Conservation (phyloP, 2,329 filamentous ascomycete genomes). For the Gyromitra esculenta region DNA sequence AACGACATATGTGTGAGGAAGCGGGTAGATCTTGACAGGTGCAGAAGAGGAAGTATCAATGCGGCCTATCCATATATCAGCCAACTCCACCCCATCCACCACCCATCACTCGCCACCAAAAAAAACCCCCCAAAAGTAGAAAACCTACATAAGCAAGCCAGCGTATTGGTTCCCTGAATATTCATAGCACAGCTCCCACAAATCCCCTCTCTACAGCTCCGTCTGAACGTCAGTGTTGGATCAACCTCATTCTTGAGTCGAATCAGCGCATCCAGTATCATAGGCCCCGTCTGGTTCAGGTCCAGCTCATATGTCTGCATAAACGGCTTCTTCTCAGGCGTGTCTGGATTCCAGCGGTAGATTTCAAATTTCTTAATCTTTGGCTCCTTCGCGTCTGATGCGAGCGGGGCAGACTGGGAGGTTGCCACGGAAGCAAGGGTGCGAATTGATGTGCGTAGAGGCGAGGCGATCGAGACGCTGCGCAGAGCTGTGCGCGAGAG, state of each 20-base stretch:
- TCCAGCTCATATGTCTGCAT: slow-evolving; percentile 97
- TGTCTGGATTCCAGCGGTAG: slow-evolving; percentile 98
- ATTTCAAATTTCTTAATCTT: slow-evolving; percentile 95
- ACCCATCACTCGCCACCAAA: neutral
- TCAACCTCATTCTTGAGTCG: slow-evolving; percentile 99
- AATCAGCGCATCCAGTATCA: slow-evolving; percentile 96
- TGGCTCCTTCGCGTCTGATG: slow-evolving; percentile 64
- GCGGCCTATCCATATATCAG: slow-evolving; percentile 71
- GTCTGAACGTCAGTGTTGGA: slow-evolving; percentile 92
- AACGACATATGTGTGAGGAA: slow-evolving; percentile 98
- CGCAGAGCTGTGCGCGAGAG: slow-evolving; percentile 55
- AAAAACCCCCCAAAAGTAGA: neutral
- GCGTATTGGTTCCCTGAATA: slow-evolving; percentile 97
- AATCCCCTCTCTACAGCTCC: slow-evolving; percentile 97
- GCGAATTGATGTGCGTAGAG: slow-evolving; percentile 47
- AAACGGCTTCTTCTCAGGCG: slow-evolving; percentile 87
- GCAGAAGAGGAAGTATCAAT: slow-evolving; percentile 83
- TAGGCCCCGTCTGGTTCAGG: slow-evolving; percentile 98
- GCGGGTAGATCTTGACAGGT: slow-evolving; percentile 94
- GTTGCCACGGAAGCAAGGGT: slow-evolving; percentile 60
- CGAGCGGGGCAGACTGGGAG: slow-evolving; percentile 70
- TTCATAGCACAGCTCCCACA: slow-evolving; percentile 99
- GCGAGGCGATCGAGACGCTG: slow-evolving; percentile 36
- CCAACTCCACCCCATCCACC: slow-evolving; percentile 17
- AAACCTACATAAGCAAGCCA: slow-evolving; percentile 92